A percentile compares a stretch with the other conserved stretches of the same genome.
These are phyloP conservation scores for Saksenaea vasiformis DNA, from an alignment of 371 early-diverging fungal species.

Conservation along the genomic window DNA sequence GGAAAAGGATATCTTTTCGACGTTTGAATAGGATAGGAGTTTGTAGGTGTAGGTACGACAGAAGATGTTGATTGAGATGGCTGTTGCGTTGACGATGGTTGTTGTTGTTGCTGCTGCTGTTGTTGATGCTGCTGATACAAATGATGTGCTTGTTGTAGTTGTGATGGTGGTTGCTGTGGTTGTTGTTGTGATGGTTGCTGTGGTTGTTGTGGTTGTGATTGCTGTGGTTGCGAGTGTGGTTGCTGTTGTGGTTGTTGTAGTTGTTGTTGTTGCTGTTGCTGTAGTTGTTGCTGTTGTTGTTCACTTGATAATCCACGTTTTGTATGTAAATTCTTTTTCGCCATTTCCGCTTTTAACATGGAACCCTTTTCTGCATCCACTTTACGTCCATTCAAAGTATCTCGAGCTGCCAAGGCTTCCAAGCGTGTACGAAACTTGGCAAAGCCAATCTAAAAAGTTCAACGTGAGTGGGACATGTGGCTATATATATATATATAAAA, in stretches of 20 bases:
- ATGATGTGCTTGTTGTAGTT: constrained; percentile 4
- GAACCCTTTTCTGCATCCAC: constrained; percentile 83
- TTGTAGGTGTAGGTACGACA: constrained; percentile 9
- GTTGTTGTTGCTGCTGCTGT: background rate
- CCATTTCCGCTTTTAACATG: constrained; percentile 89
- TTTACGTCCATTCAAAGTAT: constrained; percentile 80
- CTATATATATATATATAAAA: background rate
- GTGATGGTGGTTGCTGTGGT: background rate
- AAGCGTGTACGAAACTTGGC: constrained; percentile 88
- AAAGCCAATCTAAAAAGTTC: constrained; percentile 74
- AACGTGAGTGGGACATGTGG: background rate
- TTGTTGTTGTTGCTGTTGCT: constrained; percentile 1
- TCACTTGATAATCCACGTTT: constrained; percentile 42
- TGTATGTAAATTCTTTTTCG: constrained; percentile 88
- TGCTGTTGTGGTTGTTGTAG: background rate
- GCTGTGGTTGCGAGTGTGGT: background rate
- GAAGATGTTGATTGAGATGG: background rate
- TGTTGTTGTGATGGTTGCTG: background rate
- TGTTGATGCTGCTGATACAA: background rate
- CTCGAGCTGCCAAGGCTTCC: constrained; percentile 84
- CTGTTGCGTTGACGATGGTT: background rate
- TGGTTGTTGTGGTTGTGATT: background rate
- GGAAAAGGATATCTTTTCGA: constrained; percentile 7
- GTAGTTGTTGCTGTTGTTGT: constrained; percentile 11
- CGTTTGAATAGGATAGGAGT: constrained; percentile 9